Evolutionary conservation across 305 asterid genomes (phyloP), one percentile per base, ranked within the genome.

Genomic region (Fraxinus xanthoxyloides): DNA sequence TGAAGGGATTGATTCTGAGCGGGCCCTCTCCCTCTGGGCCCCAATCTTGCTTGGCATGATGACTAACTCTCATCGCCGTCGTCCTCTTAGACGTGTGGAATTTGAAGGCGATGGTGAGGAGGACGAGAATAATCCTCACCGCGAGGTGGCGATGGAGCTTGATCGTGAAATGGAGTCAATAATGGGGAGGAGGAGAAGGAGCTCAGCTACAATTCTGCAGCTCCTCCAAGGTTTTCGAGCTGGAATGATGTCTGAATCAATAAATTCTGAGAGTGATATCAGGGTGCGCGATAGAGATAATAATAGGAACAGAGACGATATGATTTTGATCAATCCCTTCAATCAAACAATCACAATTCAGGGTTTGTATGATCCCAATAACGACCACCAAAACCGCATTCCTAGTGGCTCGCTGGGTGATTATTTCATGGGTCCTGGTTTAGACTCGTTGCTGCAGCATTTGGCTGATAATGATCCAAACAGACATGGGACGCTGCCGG

Each of bases 11-110:
- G 98, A 91, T 79, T 84, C 95, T 10, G 96, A 94, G 23, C 94
- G 90, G 0, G 95, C 93, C 70, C 91, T 92, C 82, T 90, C 98
- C 82, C 92, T 92, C 13, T 95, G 96, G 98, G 98, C 98, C 26
- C 98, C 98, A 23, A 88, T 95, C 85, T 85, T 93, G 80, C 92
- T 93, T 0, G 98, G 98, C 56, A 91, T 93, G 96, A 89, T 94
- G 89, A 88, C 86, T 56, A 89, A 84, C 72, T 88, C 91, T 12
- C 90, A 88, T 54, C 89, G 88, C 54, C 87, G 86, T 28, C 90
- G 84, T 15, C 86, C 92, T 28, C 77, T 83, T 10, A 76, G 93
- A 85, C 88, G 86, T 79, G 77, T 85, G 59, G 97, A 85, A 9
- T 85, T 87, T 4, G 95, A 88, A 40, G 93, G 87, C 1, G 84